A percentile compares a stretch with the other conserved stretches of the same genome.
phyloP scores from a whole-genome alignment of 805 yeast genomes.

The Torulaspora maleeae region DNA sequence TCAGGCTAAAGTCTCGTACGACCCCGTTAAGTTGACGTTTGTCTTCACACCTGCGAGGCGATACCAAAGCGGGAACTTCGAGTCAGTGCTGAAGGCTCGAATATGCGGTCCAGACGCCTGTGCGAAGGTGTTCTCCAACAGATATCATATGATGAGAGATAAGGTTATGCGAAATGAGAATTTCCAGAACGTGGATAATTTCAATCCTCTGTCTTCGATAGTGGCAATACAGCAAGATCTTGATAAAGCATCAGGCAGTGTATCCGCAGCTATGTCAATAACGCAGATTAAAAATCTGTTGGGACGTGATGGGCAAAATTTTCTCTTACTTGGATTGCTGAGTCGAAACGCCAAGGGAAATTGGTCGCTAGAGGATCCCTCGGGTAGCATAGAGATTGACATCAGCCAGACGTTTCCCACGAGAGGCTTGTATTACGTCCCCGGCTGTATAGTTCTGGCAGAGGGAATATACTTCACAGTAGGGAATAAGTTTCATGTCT shows the following conservation, averaged over 20 bases:
- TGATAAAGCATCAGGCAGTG: conserved; percentile 11
- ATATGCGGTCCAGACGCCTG: conserved; percentile 31
- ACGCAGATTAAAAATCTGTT: conserved; percentile 77
- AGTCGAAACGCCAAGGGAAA: conserved; percentile 58
- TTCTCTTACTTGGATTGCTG: conserved; percentile 73
- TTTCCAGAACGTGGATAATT: conserved; percentile 46
- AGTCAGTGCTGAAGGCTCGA: conserved; percentile 9
- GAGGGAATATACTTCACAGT: conserved; percentile 80
- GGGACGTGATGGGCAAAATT: conserved; percentile 76
- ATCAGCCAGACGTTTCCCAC: conserved; percentile 57
- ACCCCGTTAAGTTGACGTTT: conserved; percentile 58
- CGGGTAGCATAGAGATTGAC: conserved; percentile 69
- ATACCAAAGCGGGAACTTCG: conserved; percentile 9
- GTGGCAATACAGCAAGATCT: conserved; percentile 23
- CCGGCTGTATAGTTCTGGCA: conserved; percentile 74
- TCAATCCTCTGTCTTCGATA: conserved; percentile 37
- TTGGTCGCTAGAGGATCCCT: conserved; percentile 76
- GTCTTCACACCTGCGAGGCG: conserved; percentile 32
- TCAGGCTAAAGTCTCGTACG: conserved; percentile 63
- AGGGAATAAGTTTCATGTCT: conserved; percentile 64
- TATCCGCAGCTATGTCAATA: conserved; percentile 37
- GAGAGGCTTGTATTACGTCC: conserved; percentile 57
- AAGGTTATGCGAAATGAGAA: conserved; percentile 69
- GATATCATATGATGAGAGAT: conserved; percentile 64
- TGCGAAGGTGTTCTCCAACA: conserved; percentile 44